phyloP scores from a whole-genome alignment of 495 filamentous ascomycete species.

The Neurospora sublineolata region DNA sequence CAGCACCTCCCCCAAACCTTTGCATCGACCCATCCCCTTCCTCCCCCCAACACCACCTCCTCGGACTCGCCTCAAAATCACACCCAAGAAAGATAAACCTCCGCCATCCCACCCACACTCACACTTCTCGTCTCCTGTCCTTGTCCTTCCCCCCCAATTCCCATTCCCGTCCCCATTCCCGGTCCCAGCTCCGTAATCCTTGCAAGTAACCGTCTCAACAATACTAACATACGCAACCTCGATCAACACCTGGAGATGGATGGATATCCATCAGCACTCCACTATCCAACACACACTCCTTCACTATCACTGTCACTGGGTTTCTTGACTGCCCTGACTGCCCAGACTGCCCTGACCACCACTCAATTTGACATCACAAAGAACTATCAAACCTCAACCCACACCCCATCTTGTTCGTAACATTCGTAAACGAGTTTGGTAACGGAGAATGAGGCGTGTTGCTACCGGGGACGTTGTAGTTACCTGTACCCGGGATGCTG shows the following conservation, averaged over 20 bases:
- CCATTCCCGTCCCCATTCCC: no score
- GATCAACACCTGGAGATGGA: background rate
- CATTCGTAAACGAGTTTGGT: constrained; percentile 1
- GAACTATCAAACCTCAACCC: background rate
- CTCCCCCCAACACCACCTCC: background rate
- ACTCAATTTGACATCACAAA: background rate
- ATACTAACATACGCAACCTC: background rate
- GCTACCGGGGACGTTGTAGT: background rate
- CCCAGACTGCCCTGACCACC: no score
- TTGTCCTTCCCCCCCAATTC: background rate
- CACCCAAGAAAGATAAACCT: background rate
- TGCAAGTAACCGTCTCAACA: background rate
- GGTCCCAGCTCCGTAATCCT: background rate
- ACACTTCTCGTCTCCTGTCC: background rate
- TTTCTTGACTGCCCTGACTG: no score
- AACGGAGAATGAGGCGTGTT: background rate
- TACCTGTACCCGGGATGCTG: background rate
- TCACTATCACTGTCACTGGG: no score
- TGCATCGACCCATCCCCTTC: background rate
- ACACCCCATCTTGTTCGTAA: background rate
- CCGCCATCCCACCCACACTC: background rate
- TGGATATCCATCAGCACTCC: background rate
- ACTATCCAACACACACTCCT: background rate
- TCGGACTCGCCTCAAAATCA: background rate
- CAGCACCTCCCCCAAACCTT: background rate